These are phyloP conservation scores for Cubamyces lactineus DNA, from an alignment of 768 basidiomycete genomes.

Conservation along the genomic window DNA sequence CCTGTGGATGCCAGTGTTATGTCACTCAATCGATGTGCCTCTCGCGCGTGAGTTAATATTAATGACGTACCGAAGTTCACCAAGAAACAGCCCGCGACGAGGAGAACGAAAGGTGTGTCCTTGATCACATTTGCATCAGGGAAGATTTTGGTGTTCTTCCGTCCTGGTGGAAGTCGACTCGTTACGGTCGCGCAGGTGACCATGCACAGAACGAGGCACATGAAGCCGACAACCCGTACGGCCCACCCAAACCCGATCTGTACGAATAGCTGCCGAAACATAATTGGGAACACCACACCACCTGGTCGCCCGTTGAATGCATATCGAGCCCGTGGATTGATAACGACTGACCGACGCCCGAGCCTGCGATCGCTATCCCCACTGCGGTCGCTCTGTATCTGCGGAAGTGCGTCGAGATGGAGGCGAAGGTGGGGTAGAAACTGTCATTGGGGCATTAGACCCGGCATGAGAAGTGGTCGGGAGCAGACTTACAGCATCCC, in stretches of 20 bases:
- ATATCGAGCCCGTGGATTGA: not conserved
- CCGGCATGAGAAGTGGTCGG: not conserved
- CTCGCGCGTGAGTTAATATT: not conserved
- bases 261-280: constrained; percentile 61
- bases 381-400: constrained; percentile 71
- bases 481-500: constrained; percentile 61
- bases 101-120: constrained; percentile 55
- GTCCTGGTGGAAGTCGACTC: constrained; percentile 33
- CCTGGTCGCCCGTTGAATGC: constrained; percentile 42
- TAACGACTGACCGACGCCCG: constrained; percentile 14
- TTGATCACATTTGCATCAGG: constrained; percentile 38
- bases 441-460: constrained; percentile 39
- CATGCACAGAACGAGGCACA: constrained; percentile 50
- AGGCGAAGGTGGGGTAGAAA: constrained; percentile 71
- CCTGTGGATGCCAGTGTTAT: not conserved
- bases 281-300: constrained; percentile 69
- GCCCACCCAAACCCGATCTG: constrained; percentile 64
- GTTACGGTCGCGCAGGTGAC: constrained; percentile 50
- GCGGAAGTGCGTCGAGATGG: constrained; percentile 66
- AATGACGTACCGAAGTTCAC: constrained; percentile 56
- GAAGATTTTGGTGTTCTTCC: constrained; percentile 26
- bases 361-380: constrained; percentile 46
- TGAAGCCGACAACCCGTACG: constrained; percentile 57
- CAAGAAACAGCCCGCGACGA: constrained; percentile 57
- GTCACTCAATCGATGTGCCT: not conserved